These are phyloP conservation scores for Pyracantha coccinea DNA, from an alignment of 331 rosid genomes.

Conservation along the genomic window DNA sequence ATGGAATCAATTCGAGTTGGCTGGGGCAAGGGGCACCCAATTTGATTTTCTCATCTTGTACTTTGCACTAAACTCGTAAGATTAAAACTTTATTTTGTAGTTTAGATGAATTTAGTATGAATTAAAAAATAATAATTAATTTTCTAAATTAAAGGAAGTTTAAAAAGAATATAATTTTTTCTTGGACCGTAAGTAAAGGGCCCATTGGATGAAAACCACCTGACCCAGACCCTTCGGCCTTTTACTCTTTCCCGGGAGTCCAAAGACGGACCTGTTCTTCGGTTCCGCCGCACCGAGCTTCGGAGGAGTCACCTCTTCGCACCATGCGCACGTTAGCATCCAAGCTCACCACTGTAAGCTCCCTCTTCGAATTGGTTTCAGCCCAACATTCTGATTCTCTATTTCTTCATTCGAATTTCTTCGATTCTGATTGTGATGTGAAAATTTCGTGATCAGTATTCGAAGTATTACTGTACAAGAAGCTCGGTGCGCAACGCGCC, in stretches of 20 bases:
- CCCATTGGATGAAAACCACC: neutral
- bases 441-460: conserved; percentile 8
- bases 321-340: conserved; percentile 36
- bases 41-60: too few relatives aligned
- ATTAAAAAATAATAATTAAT: neutral
- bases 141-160: neutral
- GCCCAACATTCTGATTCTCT: neutral
- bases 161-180: neutral
- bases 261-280: neutral
- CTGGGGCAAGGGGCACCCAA: too few relatives aligned
- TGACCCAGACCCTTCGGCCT: neutral
- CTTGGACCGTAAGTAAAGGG: neutral
- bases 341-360: conserved; percentile 25
- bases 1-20: too few relatives aligned
- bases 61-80: too few relatives aligned
- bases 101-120: too few relatives aligned
- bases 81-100: too few relatives aligned
- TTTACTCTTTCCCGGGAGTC: neutral
- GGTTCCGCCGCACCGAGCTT: neutral
- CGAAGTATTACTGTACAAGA: conserved; percentile 52
- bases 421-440: neutral
- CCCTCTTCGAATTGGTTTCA: neutral
- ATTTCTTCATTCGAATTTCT: neutral
- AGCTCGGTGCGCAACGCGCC: conserved; percentile 23
- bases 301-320: neutral